These are phyloP conservation scores for Magnolia officinalis DNA, from an alignment of 164 flowering plant species.

Conservation along the genomic window DNA sequence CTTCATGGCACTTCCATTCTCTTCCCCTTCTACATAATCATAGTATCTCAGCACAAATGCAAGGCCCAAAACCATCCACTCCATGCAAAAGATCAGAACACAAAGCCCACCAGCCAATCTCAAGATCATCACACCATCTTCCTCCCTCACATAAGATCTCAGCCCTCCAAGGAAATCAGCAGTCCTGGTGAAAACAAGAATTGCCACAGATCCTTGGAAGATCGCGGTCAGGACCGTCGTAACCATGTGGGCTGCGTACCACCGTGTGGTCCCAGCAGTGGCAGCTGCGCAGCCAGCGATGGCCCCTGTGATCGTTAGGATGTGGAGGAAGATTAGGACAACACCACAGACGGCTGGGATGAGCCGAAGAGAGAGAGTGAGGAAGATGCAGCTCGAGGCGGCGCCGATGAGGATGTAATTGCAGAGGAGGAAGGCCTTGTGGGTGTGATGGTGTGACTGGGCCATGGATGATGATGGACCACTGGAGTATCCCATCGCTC, in stretches of 20 bases:
- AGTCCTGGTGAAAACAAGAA: slow-evolving; percentile 58
- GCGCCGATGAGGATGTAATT: slow-evolving; percentile 83
- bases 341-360: slow-evolving; percentile 66
- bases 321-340: slow-evolving; percentile 79
- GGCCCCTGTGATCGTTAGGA: slow-evolving; percentile 51
- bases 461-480: slow-evolving; percentile 14
- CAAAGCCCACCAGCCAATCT: slow-evolving; percentile 56
- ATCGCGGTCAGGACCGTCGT: slow-evolving; percentile 74
- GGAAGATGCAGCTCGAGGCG: slow-evolving; percentile 82
- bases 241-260: slow-evolving; percentile 74
- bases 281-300: slow-evolving; percentile 51
- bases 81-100: slow-evolving; percentile 49
- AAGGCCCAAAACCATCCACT: slow-evolving; percentile 59
- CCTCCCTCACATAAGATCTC: slow-evolving; percentile 67
- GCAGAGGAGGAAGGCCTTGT: slow-evolving; percentile 62
- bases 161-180: slow-evolving; percentile 45
- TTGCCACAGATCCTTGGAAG: slow-evolving; percentile 73
- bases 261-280: slow-evolving; percentile 34
- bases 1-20: slow-evolving; percentile 20
- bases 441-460: slow-evolving; percentile 15
- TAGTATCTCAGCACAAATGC: slow-evolving; percentile 63
- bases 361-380: slow-evolving; percentile 76
- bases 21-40: slow-evolving; percentile 40
- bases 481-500: neutral
- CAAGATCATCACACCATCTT: slow-evolving; percentile 58